Base-by-base conservation (phyloP, 2,329 filamentous ascomycete species). In the Pyrenochaeta sp. region DNA sequence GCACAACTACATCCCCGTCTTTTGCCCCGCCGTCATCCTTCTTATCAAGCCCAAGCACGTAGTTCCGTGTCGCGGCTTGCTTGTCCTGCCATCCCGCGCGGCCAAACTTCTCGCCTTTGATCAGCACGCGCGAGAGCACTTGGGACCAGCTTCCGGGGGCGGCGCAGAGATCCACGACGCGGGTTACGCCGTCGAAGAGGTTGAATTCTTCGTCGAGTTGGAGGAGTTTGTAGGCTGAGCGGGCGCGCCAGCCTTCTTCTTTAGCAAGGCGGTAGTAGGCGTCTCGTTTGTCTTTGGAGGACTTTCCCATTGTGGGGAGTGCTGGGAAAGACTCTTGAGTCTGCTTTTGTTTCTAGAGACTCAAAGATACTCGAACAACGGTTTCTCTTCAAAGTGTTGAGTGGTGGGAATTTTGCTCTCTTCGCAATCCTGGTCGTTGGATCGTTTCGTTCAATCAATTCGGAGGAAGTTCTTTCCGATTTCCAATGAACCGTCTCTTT, bases 91-190 rank as follows among this genome's bases (percentile, higher is more conserved):
- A 96, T 43, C 90, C 88, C 42, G 85, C 78, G 17, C 90, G 82
- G 3, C 92, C 92, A 56, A 96, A 95, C 55, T 86, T 90, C 74
- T 97, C 92, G 36, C 91, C 90, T 72, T 94, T 92, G 71, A 97
- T 96, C 44, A 99, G 76, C 0, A 96, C 89, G 14, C 94, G 84
- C 9, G 93, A 97, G 10, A 99, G 81, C 0, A 99, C 94, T 72
- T 99, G 94, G 34, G 90, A 96, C 94, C 94, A 99, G 64, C 90
- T 96, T 19, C 94, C 94, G 0, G 94, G 94, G 0, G 94, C 94
- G 21, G 94, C 94, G 67, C 94, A 99, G 14, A 99, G 81, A 70
- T 99, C 94, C 11, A 99, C 93, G 1, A 99, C 94, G 23, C 94
- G 83, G 2, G 90, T 93, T 34, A 97, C 93, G 61, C 87, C 84